Conservation (phyloP, 1,284 basidiomycete genomes). For the Sanghuangporus weigelae region DNA sequence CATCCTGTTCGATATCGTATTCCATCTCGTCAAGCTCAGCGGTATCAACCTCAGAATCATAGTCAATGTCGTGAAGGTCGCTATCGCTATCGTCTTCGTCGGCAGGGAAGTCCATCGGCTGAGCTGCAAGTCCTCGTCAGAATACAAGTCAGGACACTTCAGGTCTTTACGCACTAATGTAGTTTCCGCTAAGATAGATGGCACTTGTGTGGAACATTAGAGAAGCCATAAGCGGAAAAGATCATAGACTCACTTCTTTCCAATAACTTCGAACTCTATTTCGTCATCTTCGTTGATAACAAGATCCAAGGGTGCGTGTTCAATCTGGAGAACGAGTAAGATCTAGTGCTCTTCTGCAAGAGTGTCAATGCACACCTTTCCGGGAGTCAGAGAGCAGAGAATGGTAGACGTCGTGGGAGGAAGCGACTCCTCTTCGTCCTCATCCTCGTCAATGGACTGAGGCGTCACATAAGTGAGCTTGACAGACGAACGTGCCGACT, state of each 20-base stretch:
- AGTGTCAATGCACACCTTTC: constrained; percentile 46
- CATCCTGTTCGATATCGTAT: constrained; percentile 61
- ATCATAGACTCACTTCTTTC: constrained; percentile 66
- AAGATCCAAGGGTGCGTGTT: constrained; percentile 75
- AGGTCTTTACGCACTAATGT: constrained; percentile 56
- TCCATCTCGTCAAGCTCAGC: constrained; percentile 51
- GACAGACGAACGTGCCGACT: constrained; percentile 67
- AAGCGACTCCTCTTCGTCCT: constrained; percentile 44
- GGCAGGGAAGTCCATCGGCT: constrained; percentile 44
- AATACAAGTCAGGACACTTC: constrained; percentile 16
- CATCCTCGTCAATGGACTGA: constrained; percentile 47
- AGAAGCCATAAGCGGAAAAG: not conserved
- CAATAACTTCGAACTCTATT: constrained; percentile 68
- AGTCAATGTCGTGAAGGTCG: constrained; percentile 51
- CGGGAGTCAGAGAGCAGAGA: constrained; percentile 66
- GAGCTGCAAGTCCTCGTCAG: constrained; percentile 21
- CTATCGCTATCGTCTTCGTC: constrained; percentile 31
- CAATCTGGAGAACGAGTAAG: constrained; percentile 46
- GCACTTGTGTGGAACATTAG: constrained; percentile 40
- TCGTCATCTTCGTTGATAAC: constrained; percentile 71
- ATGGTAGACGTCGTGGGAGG: constrained; percentile 41
- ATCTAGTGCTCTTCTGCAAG: not conserved
- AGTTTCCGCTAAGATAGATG: constrained; percentile 88
- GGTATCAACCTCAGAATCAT: constrained; percentile 65
- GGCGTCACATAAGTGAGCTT: constrained; percentile 62